Conservation (phyloP, 1,284 basidiomycete species). For the Puccinia novopanici region DNA sequence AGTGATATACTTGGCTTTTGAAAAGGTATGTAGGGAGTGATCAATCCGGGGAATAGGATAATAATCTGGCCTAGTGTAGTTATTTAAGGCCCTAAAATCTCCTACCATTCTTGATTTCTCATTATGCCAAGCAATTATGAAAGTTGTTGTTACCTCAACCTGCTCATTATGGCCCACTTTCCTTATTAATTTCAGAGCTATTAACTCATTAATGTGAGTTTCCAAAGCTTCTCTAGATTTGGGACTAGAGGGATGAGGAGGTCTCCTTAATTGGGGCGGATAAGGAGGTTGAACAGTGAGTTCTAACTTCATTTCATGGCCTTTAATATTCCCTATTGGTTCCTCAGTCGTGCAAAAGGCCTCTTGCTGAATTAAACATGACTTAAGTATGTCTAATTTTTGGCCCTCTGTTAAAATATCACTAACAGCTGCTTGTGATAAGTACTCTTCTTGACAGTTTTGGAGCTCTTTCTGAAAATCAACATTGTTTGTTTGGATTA, state of each 20-base stretch:
- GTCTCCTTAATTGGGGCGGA: not conserved
- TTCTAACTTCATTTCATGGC: not conserved
- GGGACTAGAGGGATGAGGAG: not conserved
- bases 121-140: constrained; percentile 20
- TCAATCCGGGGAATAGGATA: constrained; percentile 15
- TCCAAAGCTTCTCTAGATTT: constrained; percentile 16
- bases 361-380: not conserved
- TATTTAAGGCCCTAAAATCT: constrained; percentile 9
- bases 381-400: not conserved
- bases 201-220: constrained; percentile 12
- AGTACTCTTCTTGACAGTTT: not conserved
- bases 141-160: not conserved
- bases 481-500: not conserved
- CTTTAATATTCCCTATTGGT: constrained; percentile 1
- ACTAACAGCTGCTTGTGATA: not conserved
- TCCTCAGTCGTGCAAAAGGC: constrained; percentile 8
- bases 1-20: constrained; percentile 10
- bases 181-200: not conserved
- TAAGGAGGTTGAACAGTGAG: constrained; percentile 23
- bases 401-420: not conserved
- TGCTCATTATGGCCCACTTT: constrained; percentile 7
- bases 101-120: constrained; percentile 14
- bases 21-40: constrained; percentile 11
- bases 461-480: not conserved
- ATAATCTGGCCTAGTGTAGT: not conserved